Evolutionary conservation across 1,284 basidiomycete genomes (phyloP).

Genomic region (Leccinum ponderosum): DNA sequence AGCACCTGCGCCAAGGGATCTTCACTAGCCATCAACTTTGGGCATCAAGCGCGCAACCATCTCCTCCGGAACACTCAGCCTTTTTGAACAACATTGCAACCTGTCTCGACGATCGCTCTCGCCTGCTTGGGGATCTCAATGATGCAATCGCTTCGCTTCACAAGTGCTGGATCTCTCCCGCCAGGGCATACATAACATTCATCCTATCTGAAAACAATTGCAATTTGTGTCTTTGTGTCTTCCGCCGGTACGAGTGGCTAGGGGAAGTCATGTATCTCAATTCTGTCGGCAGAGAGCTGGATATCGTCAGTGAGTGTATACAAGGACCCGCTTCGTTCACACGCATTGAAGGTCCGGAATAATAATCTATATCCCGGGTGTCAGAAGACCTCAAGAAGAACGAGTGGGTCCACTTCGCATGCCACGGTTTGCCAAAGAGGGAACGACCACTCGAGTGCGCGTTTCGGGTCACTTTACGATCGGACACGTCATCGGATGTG

Average conservation of each 20-base stretch:
- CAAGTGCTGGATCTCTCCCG: background rate
- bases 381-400: background rate
- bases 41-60: background rate
- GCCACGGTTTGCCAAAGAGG: background rate
- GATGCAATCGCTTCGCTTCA: background rate
- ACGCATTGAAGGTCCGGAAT: background rate
- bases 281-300: background rate
- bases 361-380: background rate
- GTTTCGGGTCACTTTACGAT: background rate
- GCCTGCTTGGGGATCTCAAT: background rate
- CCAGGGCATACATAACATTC: background rate
- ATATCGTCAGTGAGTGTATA: background rate
- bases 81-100: background rate
- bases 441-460: background rate
- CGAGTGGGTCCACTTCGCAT: slow-evolving; percentile 1
- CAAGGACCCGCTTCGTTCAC: background rate
- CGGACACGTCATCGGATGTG: background rate
- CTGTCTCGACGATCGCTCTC: background rate
- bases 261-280: background rate
- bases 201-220: background rate
- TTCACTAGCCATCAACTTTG: slow-evolving; percentile 5
- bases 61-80: background rate
- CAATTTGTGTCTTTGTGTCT: background rate
- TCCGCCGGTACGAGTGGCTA: background rate
- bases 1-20: background rate